Conservation (phyloP, 2,329 filamentous ascomycete species). For the Hypoxylon sp. region DNA sequence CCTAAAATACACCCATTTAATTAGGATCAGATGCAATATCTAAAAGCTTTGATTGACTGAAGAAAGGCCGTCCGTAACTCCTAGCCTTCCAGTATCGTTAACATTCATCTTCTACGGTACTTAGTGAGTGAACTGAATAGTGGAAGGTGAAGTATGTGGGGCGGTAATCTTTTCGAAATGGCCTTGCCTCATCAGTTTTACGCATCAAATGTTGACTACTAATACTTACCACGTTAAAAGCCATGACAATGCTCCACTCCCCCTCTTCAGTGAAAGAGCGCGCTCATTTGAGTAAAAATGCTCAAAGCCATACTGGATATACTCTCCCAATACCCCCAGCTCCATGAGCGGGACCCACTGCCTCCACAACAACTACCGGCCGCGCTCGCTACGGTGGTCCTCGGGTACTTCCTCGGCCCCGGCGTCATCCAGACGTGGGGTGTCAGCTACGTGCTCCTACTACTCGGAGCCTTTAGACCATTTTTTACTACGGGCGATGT, state of each 20-base stretch:
- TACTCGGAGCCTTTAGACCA: conserved; percentile 18
- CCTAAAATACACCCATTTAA: too few relatives aligned
- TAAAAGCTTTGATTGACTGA: not conserved
- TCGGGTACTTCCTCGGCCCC: conserved; percentile 27
- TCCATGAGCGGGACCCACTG: conserved; percentile 26
- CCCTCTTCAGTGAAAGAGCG: not conserved
- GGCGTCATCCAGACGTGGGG: conserved; percentile 1
- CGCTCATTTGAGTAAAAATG: conserved; percentile 9
- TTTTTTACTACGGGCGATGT: conserved; percentile 31
- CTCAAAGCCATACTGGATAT: conserved; percentile 7
- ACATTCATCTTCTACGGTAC: not conserved
- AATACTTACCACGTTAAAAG: not conserved
- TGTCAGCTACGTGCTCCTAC: conserved; percentile 1
- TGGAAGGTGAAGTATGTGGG: not conserved
- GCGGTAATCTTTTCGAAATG: not conserved
- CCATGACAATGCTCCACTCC: not conserved
- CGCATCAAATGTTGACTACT: not conserved
- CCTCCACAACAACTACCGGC: conserved; percentile 16
- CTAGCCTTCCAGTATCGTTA: not conserved
- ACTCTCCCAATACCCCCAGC: conserved; percentile 24
- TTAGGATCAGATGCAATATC: too few relatives aligned
- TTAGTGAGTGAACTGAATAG: not conserved
- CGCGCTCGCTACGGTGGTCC: conserved; percentile 2
- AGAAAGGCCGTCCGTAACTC: not conserved
- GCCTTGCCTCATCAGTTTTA: not conserved